Evolutionary conservation across 1,284 basidiomycete genomes (phyloP).

Genomic region (Porogramme epimiltina): DNA sequence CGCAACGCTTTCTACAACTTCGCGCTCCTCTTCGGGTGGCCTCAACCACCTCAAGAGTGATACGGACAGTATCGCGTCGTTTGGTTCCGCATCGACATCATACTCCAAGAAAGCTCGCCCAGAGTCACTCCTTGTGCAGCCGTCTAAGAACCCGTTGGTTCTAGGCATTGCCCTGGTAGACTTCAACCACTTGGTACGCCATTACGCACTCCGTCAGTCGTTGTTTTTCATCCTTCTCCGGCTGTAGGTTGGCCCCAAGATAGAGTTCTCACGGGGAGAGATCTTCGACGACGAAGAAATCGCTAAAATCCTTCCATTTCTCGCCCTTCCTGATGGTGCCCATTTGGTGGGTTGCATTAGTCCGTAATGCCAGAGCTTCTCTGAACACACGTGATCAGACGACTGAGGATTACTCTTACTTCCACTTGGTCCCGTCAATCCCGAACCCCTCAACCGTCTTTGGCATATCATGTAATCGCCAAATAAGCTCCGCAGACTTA

Average conservation of each 20-base stretch:
- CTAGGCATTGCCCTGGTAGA: conserved; percentile 87
- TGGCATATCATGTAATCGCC: conserved; percentile 97
- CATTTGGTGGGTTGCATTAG: conserved; percentile 66
- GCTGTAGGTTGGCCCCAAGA: conserved; percentile 82
- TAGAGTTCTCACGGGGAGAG: conserved; percentile 77
- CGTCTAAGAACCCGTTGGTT: conserved; percentile 62
- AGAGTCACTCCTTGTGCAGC: conserved; percentile 68
- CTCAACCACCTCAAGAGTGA: conserved; percentile 37
- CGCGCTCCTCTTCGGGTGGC: conserved; percentile 16
- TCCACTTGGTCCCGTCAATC: conserved; percentile 79
- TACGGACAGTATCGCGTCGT: conserved; percentile 62
- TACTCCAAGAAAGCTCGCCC: conserved; percentile 76
- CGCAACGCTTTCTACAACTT: conserved; percentile 20
- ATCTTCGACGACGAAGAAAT: conserved; percentile 84
- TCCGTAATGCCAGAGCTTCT: neutral
- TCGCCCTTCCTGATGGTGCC: conserved; percentile 97
- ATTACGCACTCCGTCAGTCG: neutral
- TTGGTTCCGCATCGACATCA: conserved; percentile 54
- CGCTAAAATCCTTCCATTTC: conserved; percentile 85
- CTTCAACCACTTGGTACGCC: conserved; percentile 85
- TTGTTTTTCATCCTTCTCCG: conserved; percentile 15
- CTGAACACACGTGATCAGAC: conserved; percentile 50
- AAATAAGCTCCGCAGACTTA: conserved; percentile 85
- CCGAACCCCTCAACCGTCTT: conserved; percentile 82
- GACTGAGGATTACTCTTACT: conserved; percentile 96